A percentile compares a stretch with the other conserved stretches of the same genome.
phyloP scores from a whole-genome alignment of 345 rosid genomes.

The Ceriops decandra region DNA sequence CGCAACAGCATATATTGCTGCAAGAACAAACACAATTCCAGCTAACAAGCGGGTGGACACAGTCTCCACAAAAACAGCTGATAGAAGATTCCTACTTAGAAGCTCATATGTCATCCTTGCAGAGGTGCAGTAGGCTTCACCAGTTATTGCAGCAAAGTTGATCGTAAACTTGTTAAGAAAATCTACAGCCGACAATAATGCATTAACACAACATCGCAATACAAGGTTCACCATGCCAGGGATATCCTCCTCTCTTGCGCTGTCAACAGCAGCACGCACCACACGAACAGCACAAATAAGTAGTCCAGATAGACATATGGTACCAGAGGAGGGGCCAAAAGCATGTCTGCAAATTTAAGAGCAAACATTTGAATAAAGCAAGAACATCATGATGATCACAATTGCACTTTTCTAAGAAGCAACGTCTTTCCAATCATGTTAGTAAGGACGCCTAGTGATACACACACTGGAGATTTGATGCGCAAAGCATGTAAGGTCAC shows the following conservation, averaged over 20 bases:
- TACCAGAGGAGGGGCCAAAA: slow-evolving; percentile 83
- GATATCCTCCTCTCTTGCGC: slow-evolving; percentile 65
- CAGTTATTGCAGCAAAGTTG: slow-evolving; percentile 88
- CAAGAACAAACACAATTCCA: slow-evolving; percentile 66
- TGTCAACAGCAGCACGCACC: slow-evolving; percentile 78
- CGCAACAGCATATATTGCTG: slow-evolving; percentile 71
- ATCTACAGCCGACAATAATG: slow-evolving; percentile 56
- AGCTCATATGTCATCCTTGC: slow-evolving; percentile 92
- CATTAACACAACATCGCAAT: slow-evolving; percentile 60
- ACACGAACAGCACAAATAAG: slow-evolving; percentile 62
- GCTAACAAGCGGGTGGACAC: slow-evolving; percentile 71
- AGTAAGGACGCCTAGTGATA: neutral
- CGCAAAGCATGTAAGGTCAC: neutral
- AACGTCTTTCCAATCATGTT: neutral
- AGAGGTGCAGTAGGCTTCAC: slow-evolving; percentile 81
- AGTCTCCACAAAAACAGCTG: slow-evolving; percentile 85
- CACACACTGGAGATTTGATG: neutral
- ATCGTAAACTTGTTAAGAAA: slow-evolving; percentile 91
- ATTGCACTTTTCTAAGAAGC: neutral
- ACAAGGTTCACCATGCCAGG: slow-evolving; percentile 62
- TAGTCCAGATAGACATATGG: slow-evolving; percentile 82
- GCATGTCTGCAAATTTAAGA: slow-evolving; percentile 59
- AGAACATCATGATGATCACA: neutral
- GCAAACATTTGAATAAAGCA: slow-evolving; percentile 2
- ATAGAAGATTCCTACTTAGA: slow-evolving; percentile 78